Evolutionary conservation across 805 yeast genomes (phyloP).

Genomic region (Candida gorgasii): DNA sequence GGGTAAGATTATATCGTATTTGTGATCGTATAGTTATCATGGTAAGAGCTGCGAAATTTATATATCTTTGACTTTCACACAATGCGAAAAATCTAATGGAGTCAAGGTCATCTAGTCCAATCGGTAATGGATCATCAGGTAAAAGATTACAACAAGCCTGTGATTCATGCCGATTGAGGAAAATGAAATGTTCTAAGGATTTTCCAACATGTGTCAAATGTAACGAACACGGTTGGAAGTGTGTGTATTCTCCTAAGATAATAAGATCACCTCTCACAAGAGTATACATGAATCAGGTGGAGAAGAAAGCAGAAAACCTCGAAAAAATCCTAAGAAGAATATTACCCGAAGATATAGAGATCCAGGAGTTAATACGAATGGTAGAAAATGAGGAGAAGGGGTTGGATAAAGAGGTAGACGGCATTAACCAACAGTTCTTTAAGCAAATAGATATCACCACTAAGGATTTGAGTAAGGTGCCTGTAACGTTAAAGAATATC

Average conservation of each 20-base stretch:
- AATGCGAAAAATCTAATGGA: conserved; percentile 9
- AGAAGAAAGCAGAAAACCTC: conserved; percentile 41
- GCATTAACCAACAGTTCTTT: conserved; percentile 12
- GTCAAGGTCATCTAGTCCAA: conserved; percentile 6
- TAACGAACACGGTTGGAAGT: conserved; percentile 69
- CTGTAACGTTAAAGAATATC: conserved; percentile 20
- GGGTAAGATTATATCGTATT: not conserved
- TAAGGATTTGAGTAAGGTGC: conserved; percentile 17
- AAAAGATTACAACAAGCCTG: conserved; percentile 44
- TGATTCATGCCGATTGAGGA: conserved; percentile 79
- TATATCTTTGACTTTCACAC: no score
- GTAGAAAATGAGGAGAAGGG: conserved; percentile 14
- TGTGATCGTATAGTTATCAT: not conserved
- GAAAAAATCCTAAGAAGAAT: conserved; percentile 34
- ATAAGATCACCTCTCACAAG: conserved; percentile 81
- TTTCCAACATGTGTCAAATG: conserved; percentile 78
- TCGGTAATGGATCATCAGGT: not conserved
- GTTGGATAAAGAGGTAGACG: conserved; percentile 5
- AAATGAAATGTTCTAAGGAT: conserved; percentile 79
- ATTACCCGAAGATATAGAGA: conserved; percentile 29
- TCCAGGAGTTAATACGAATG: conserved; percentile 20
- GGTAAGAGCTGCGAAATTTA: not conserved
- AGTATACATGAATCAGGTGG: conserved; percentile 79
- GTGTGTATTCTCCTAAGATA: conserved; percentile 75
- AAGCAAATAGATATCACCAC: conserved; percentile 19